Conservation (phyloP, 768 basidiomycete species). For the Boletus huronensis region DNA sequence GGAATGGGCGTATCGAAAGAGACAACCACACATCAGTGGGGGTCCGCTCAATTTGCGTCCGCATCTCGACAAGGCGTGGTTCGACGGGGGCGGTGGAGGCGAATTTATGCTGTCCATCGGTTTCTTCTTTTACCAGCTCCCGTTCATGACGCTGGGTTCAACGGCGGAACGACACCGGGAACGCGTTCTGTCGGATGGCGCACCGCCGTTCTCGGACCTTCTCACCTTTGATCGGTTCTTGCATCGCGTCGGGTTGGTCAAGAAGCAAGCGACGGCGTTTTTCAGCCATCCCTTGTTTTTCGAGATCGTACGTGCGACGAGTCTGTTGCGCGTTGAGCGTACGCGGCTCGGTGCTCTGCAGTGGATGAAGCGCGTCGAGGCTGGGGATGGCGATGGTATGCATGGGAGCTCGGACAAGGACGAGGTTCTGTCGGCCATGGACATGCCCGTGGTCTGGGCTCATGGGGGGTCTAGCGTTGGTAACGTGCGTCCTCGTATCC, state of each 20-base stretch:
- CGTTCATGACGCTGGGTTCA: conserved; percentile 44
- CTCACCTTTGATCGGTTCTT: conserved; percentile 48
- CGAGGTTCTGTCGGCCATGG: conserved; percentile 1
- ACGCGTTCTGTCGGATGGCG: not conserved
- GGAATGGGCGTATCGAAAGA: conserved; percentile 52
- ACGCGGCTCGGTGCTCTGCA: conserved; percentile 16
- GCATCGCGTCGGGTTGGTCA: conserved; percentile 38
- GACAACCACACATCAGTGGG: conserved; percentile 45
- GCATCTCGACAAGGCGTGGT: conserved; percentile 47
- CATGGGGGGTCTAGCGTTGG: conserved; percentile 29
- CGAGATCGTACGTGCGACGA: conserved; percentile 32
- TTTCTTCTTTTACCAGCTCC: conserved; percentile 41
- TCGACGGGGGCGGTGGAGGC: conserved; percentile 39
- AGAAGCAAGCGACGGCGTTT: conserved; percentile 33
- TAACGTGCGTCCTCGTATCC: conserved; percentile 13
- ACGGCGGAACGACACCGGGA: not conserved
- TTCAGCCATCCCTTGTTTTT: conserved; percentile 45
- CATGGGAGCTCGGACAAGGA: not conserved
- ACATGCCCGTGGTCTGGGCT: conserved; percentile 11
- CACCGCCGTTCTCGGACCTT: conserved; percentile 41
- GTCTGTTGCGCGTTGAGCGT: conserved; percentile 7
- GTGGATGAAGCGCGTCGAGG: conserved; percentile 18
- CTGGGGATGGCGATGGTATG: too few relatives aligned
- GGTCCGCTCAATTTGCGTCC: conserved; percentile 53
- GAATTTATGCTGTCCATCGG: conserved; percentile 44